Conservation (phyloP, 768 basidiomycete species). For the Mycena kentingensis region DNA sequence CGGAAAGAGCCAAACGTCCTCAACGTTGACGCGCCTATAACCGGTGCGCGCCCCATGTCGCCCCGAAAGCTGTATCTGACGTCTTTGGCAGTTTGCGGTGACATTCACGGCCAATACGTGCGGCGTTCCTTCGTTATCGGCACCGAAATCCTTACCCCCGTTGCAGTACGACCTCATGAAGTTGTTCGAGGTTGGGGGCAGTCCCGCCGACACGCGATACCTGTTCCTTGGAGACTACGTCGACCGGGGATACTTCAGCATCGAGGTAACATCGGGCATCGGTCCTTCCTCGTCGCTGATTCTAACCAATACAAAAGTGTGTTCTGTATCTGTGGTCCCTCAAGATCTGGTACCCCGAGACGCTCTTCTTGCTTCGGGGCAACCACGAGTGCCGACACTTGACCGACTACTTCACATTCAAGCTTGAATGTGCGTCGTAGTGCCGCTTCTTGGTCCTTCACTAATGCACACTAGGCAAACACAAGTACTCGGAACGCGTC, state of each 20-base stretch:
- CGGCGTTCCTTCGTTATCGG: conserved; percentile 32
- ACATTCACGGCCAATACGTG: conserved; percentile 99
- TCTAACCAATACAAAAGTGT: conserved; percentile 58
- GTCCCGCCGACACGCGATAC: conserved; percentile 91
- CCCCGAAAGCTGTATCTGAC: conserved; percentile 1
- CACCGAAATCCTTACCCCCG: conserved; percentile 8
- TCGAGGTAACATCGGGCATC: conserved; percentile 60
- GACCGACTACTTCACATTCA: conserved; percentile 99
- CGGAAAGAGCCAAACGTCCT: conserved; percentile 87
- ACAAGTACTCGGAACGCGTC: conserved; percentile 96
- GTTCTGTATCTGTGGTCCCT: conserved; percentile 97
- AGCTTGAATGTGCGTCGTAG: conserved; percentile 84
- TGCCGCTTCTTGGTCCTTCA: background rate
- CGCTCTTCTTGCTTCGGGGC: conserved; percentile 92
- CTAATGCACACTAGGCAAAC: conserved; percentile 68
- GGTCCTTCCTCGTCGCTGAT: conserved; percentile 2
- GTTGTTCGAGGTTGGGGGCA: conserved; percentile 91
- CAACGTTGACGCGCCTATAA: conserved; percentile 96
- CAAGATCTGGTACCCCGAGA: conserved; percentile 99
- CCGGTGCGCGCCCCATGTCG: conserved; percentile 56
- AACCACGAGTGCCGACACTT: conserved; percentile 99
- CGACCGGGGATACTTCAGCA: conserved; percentile 91
- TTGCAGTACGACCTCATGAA: conserved; percentile 91
- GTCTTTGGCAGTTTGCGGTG: conserved; percentile 78
- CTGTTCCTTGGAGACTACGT: conserved; percentile 94